Evolutionary conservation across 345 rosid species (phyloP).

Genomic region (rapeseed (Brassica napus)): DNA sequence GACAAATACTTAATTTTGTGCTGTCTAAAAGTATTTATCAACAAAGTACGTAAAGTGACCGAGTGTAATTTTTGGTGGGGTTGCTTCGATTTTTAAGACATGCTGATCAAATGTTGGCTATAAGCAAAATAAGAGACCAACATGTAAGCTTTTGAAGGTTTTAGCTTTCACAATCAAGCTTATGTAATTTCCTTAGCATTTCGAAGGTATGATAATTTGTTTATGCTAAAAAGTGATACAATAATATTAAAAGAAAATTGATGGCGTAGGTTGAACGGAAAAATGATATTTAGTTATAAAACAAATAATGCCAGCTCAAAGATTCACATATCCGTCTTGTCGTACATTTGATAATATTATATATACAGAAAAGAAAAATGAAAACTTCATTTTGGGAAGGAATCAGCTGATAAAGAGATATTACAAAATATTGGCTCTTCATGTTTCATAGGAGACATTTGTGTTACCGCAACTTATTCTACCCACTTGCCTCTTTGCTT

Average conservation of each 20-base stretch:
- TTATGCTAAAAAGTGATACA: not conserved
- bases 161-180: not conserved
- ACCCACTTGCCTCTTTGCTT: conserved; percentile 26
- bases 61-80: not conserved
- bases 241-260: not conserved
- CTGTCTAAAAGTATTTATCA: no score
- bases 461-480: conserved; percentile 9
- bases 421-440: conserved; percentile 30
- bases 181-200: not conserved
- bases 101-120: not conserved
- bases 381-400: conserved; percentile 12
- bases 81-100: not conserved
- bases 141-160: not conserved
- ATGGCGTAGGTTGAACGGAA: not conserved
- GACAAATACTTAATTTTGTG: no score
- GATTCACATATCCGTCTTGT: conserved; percentile 21
- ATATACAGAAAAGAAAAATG: not conserved
- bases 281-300: not conserved
- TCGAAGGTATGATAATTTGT: not conserved
- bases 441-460: conserved; percentile 24
- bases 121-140: not conserved
- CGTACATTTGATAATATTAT: not conserved
- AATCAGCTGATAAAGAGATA: conserved; percentile 18
- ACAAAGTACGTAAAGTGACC: no score
- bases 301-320: conserved; percentile 2